These are phyloP conservation scores for Aspergillus phoenicis DNA, from an alignment of 2,329 filamentous ascomycete species.

Conservation along the genomic window DNA sequence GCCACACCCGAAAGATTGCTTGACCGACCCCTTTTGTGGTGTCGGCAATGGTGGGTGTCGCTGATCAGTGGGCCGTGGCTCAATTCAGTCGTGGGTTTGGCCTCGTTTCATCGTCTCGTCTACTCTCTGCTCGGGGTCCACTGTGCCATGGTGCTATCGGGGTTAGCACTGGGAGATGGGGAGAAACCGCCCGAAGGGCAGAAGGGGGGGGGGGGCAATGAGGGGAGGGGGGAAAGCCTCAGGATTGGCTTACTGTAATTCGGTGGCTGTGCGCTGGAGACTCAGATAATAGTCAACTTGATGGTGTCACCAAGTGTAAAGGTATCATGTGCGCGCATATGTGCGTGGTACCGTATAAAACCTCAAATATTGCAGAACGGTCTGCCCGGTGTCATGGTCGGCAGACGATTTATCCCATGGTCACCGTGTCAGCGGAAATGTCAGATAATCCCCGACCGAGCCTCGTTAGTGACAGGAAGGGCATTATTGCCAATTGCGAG, in stretches of 20 bases:
- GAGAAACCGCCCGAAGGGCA: not conserved
- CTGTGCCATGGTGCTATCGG: not conserved
- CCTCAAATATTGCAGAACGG: not conserved
- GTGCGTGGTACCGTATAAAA: not conserved
- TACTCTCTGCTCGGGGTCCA: slow-evolving; percentile 6
- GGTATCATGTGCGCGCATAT: not conserved
- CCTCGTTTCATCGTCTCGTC: slow-evolving; percentile 3
- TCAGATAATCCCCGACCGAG: not conserved
- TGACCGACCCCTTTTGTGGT: slow-evolving; percentile 3
- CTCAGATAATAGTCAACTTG: too few relatives aligned
- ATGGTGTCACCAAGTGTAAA: too few relatives aligned
- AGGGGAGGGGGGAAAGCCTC: not conserved
- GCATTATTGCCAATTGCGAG: not conserved
- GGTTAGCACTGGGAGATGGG: not conserved
- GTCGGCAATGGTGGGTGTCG: slow-evolving; percentile 8
- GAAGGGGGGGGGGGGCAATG: not conserved
- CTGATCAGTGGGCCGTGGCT: slow-evolving; percentile 15
- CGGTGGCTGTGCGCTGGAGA: too few relatives aligned
- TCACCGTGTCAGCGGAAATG: slow-evolving; percentile 2
- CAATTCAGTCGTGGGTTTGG: not conserved
- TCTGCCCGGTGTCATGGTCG: not conserved
- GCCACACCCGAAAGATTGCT: not conserved
- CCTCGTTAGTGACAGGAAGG: not conserved
- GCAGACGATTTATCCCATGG: not conserved
- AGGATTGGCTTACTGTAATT: too few relatives aligned